These are phyloP conservation scores for Acanthamoeba polyphaga DNA, from an alignment of 208 protist genomes.

Conservation along the genomic window DNA sequence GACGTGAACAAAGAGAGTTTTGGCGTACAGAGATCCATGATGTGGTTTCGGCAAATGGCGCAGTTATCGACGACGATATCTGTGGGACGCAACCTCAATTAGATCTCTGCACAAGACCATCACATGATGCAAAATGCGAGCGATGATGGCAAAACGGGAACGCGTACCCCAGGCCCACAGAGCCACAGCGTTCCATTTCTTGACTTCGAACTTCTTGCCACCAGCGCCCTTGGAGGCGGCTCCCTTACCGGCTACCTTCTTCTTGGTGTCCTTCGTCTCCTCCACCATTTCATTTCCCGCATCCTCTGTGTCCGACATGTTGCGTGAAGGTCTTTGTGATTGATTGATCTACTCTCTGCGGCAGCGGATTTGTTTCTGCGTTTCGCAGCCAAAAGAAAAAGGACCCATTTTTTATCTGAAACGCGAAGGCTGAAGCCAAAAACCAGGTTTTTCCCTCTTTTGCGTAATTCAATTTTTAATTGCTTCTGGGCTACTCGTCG, in stretches of 20 bases:
- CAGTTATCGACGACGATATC: constrained; percentile 99
- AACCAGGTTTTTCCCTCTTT: background rate
- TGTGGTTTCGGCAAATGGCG: constrained; percentile 99
- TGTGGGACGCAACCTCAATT: constrained; percentile 1
- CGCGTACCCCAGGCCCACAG: constrained; percentile 96
- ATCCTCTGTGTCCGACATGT: constrained; percentile 74
- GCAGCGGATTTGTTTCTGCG: background rate
- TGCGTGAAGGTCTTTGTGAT: background rate
- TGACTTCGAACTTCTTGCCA: constrained; percentile 92
- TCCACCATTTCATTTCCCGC: constrained; percentile 44
- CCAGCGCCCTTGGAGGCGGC: background rate
- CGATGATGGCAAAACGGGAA: background rate
- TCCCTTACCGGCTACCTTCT: background rate
- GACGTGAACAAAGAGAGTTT: background rate
- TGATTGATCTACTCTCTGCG: background rate
- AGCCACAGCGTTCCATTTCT: constrained; percentile 99
- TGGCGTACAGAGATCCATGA: constrained; percentile 97
- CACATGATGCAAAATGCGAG: constrained; percentile 24
- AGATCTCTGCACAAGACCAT: background rate
- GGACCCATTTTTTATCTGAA: background rate
- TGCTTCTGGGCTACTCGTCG: background rate
- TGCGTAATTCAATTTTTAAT: background rate
- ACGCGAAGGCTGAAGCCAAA: background rate
- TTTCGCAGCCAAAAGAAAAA: background rate
- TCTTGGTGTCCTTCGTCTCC: constrained; percentile 51